Evolutionary conservation across 495 filamentous ascomycete genomes (phyloP).

Genomic region (Penicillium longicatenatum): DNA sequence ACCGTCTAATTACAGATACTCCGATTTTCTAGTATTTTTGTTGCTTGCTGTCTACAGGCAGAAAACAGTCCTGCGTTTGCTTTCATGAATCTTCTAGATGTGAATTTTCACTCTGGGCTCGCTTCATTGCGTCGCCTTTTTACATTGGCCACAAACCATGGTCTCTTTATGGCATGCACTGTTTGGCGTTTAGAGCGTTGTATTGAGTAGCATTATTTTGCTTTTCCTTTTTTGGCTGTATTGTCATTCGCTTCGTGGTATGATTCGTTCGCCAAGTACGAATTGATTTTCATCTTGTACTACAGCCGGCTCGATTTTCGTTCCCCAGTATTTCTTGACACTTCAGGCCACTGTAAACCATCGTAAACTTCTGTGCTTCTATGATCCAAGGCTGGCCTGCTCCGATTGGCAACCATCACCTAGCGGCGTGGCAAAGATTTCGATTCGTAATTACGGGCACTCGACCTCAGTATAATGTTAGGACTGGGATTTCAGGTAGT

Average conservation of each 20-base stretch:
- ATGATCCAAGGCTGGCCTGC: no score
- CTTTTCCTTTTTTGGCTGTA: neutral
- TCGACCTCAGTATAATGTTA: no score
- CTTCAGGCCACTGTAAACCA: no score
- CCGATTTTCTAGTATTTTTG: conserved; percentile 27
- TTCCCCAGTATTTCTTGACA: neutral
- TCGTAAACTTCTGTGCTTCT: no score
- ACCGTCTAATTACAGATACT: conserved; percentile 14
- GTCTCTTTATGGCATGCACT: conserved; percentile 5
- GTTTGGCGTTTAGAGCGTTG: conserved; percentile 15
- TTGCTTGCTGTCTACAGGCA: conserved; percentile 24
- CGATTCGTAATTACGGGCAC: no score
- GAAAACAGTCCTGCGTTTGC: neutral
- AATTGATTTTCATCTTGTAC: neutral
- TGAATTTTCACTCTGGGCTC: neutral
- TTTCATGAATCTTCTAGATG: conserved; percentile 6
- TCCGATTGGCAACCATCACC: no score
- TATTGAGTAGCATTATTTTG: neutral
- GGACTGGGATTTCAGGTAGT: no score
- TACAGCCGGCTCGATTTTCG: neutral
- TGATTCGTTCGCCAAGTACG: neutral
- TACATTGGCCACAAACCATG: conserved; percentile 1
- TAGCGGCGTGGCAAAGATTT: no score
- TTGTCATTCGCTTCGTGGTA: neutral
- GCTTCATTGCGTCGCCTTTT: neutral